Evolutionary conservation across 768 basidiomycete species (phyloP).

Genomic region (Suillus paluster): DNA sequence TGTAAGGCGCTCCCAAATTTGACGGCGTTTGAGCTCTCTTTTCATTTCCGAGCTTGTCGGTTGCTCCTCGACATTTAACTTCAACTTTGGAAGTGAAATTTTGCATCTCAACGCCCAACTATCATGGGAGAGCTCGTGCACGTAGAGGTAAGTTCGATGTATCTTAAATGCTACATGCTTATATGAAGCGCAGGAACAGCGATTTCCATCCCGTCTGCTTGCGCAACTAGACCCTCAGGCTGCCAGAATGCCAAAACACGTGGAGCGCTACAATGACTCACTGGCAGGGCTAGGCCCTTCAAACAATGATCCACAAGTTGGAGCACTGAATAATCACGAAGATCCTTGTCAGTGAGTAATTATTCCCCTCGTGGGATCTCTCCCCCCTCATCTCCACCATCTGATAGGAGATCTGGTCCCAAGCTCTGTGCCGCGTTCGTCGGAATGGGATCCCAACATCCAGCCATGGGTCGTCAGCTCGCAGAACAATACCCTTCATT

Average conservation of each 20-base stretch:
- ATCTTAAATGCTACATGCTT: background rate
- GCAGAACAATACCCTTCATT: slow-evolving; percentile 36
- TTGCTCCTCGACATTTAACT: slow-evolving; percentile 4
- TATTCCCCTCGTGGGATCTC: background rate
- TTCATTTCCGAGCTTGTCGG: slow-evolving; percentile 9
- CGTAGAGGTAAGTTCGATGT: background rate
- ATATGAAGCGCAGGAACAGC: background rate
- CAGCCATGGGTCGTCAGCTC: slow-evolving; percentile 42
- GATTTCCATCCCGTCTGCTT: background rate
- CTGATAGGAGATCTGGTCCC: slow-evolving; percentile 16
- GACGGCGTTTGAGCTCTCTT: background rate
- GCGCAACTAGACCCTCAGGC: background rate
- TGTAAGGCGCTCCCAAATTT: slow-evolving; percentile 12
- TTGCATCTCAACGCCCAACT: too few species aligned
- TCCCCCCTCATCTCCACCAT: slow-evolving; percentile 2
- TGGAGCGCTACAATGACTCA: background rate
- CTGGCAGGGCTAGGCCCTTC: background rate
- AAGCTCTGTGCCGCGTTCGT: slow-evolving; percentile 41
- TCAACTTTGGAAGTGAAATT: background rate
- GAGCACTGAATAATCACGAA: background rate
- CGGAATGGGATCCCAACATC: slow-evolving; percentile 42
- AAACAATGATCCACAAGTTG: background rate
- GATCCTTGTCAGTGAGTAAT: background rate
- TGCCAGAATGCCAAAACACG: background rate
- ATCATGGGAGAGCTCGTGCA: background rate